These are phyloP conservation scores for Parietaria judaica DNA, from an alignment of 306 rosid species.

Conservation along the genomic window DNA sequence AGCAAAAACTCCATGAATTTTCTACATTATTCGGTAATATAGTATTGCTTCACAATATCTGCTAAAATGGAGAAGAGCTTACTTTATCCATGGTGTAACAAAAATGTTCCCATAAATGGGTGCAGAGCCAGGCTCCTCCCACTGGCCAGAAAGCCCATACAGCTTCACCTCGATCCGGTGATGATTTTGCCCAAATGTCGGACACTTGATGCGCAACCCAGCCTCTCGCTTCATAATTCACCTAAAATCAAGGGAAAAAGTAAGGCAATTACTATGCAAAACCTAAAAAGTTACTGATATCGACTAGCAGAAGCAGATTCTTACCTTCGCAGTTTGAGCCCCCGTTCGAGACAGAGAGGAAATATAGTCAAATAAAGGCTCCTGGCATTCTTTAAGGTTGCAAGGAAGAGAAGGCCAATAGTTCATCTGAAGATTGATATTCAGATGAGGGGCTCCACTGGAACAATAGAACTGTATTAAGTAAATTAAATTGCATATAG, in stretches of 20 bases:
- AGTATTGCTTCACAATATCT: not conserved
- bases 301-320: constrained; percentile 10
- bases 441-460: constrained; percentile 95
- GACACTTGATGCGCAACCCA: constrained; percentile 97
- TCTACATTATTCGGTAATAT: not conserved
- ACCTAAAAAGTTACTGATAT: not conserved
- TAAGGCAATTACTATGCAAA: not conserved
- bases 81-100: constrained; percentile 78
- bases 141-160: constrained; percentile 96
- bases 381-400: constrained; percentile 86
- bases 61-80: constrained; percentile 23
- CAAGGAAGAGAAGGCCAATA: constrained; percentile 95
- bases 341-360: constrained; percentile 62
- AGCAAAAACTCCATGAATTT: not conserved
- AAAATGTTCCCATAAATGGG: constrained; percentile 96
- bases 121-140: constrained; percentile 96
- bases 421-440: constrained; percentile 93
- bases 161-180: constrained; percentile 82
- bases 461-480: not conserved
- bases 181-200: constrained; percentile 86
- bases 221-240: constrained; percentile 77
- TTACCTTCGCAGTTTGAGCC: constrained; percentile 78
- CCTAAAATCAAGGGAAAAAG: constrained; percentile 37
- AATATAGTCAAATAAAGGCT: constrained; percentile 66
- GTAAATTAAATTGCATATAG: too few relatives aligned